phyloP scores from a whole-genome alignment of 495 filamentous ascomycete genomes.

The Talaromyces proteolyticus region DNA sequence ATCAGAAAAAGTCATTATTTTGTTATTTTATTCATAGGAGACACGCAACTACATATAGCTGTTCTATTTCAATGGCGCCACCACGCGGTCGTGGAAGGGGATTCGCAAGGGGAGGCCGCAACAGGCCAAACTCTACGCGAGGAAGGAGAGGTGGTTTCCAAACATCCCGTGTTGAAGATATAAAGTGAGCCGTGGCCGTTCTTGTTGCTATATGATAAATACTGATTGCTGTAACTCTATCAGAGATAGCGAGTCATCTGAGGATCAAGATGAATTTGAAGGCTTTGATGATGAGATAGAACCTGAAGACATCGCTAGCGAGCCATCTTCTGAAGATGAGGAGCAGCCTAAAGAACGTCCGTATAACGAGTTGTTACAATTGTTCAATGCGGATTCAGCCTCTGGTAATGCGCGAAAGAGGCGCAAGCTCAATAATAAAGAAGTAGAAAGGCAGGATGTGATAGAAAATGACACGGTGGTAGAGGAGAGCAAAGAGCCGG shows the following conservation, averaged over 20 bases:
- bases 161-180: constrained; percentile 34
- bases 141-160: constrained; percentile 25
- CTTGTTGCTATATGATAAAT: background rate
- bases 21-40: no score
- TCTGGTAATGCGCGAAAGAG: constrained; percentile 57
- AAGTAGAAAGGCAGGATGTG: constrained; percentile 9
- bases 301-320: constrained; percentile 24
- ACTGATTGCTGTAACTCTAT: background rate
- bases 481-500: constrained; percentile 8
- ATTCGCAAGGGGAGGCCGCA: no score
- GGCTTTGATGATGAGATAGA: constrained; percentile 16
- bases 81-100: constrained; percentile 25
- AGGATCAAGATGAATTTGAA: constrained; percentile 15
- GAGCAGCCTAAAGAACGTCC: constrained; percentile 37
- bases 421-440: constrained; percentile 52
- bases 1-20: no score
- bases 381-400: constrained; percentile 43
- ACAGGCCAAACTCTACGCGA: no score
- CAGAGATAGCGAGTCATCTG: constrained; percentile 31
- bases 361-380: constrained; percentile 63
- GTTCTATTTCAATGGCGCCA: constrained; percentile 21
- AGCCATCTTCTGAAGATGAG: constrained; percentile 40
- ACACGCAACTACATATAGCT: no score
- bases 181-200: constrained; percentile 21
- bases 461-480: constrained; percentile 6